Evolutionary conservation across 2,329 filamentous ascomycete species (phyloP).

Genomic region (Colletotrichum incanum): DNA sequence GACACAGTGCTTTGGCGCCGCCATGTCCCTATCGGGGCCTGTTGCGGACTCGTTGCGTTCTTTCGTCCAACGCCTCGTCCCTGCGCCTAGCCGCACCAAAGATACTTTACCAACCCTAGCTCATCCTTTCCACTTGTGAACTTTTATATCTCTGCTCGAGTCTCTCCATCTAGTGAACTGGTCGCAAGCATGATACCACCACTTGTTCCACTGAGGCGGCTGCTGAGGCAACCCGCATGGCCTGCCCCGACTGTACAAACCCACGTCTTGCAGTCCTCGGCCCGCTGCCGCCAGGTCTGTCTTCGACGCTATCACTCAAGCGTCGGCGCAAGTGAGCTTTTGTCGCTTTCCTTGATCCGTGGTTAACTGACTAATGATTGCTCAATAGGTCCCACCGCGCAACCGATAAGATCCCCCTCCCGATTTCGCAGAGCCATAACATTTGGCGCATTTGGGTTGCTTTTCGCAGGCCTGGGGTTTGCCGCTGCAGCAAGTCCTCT

Average conservation of each 20-base stretch:
- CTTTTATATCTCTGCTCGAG: neutral
- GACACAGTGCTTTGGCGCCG: no score
- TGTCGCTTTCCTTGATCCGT: neutral
- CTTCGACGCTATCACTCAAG: conserved; percentile 28
- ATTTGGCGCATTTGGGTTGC: conserved; percentile 48
- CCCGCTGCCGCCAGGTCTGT: conserved; percentile 2
- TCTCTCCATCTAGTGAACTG: neutral
- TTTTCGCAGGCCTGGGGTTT: conserved; percentile 68
- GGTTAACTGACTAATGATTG: neutral
- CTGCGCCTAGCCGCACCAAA: neutral
- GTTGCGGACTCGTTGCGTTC: neutral
- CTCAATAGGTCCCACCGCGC: neutral
- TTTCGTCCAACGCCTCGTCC: neutral
- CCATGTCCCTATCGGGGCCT: neutral
- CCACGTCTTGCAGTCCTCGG: neutral
- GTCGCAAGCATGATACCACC: conserved; percentile 12
- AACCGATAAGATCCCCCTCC: conserved; percentile 5
- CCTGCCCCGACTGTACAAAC: neutral
- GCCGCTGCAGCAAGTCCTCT: conserved; percentile 70
- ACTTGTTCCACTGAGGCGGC: conserved; percentile 17
- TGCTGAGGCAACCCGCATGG: neutral
- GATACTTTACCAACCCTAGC: neutral
- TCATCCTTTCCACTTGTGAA: neutral
- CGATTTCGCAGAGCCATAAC: conserved; percentile 31
- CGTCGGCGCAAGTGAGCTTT: conserved; percentile 17